Base-by-base conservation (phyloP, 441 rosid species). In the Bocquillonia castaneifolia region DNA sequence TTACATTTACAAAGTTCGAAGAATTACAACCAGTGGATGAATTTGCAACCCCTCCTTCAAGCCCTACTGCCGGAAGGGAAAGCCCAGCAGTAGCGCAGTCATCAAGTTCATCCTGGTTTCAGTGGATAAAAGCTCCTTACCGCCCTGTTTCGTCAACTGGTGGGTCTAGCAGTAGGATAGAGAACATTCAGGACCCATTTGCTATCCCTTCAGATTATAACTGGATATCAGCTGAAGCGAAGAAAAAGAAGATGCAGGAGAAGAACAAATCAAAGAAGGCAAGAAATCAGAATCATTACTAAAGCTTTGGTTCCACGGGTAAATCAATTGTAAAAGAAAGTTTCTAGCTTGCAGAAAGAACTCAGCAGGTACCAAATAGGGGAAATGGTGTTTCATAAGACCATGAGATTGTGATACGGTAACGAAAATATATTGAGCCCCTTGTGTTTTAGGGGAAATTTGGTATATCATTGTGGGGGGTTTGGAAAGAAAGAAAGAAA, bases 241-340 rank as follows among this genome's bases (percentile, higher is more conserved):
- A 92, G 95, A 92, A 88, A 71, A 92, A 88, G 88, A 95, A 85
- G 88, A 80, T 90, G 75, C 98, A 86, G 77, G 98, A 89, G 76
- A 95, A 90, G 89, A 90, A 73, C 81, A 95, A 83, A 79, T 82
- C 89, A 5, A 92, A 85, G 86, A 89, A 85, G 59, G 87, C 86
- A 37, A 90, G 77, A 80, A 83, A 63, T 65, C 88, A 77, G 77
- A 80, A 63, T 68, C 81, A 71, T 36, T 76, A 75, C 75, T 74
- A 76, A 78, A 52, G 60, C 15, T n/a, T 45, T 32, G 69, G 8
- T 8, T 31, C 17, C 0, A 10, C 15, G 29, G 59, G 6, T 36
- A 70, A 59, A 13, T 26, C 26, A 44, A 65, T 42, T 42, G 76
- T 68, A 66, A 53, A 68, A 73, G 59, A 34, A 50, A 50, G 68